Evolutionary conservation across 179 eudicot species (phyloP), one percentile per base, ranked within the genome.

Genomic region (Spinacia oleracea): DNA sequence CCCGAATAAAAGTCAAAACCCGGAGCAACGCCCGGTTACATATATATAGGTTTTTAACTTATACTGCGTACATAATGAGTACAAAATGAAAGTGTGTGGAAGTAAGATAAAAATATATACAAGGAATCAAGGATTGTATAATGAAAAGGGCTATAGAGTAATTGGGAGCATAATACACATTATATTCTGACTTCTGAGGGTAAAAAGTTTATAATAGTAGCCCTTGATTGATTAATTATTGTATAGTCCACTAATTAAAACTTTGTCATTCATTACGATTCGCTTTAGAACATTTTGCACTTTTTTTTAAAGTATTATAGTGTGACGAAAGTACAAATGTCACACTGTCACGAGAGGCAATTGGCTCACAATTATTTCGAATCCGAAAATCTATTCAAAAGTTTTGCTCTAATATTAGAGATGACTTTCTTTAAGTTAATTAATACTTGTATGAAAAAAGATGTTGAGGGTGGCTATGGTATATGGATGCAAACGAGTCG

Each of bases 211-310:
- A 51, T 73, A 16, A 72, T 25, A 43, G 50, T 71, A 0, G 55
- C 72, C 62, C 55, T 73, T 38, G 76, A 72, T 79, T 63, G 72
- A 50, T 42, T 25, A 79, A 79, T 76, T 10, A 76, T 76, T 32
- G 56, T 50, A 20, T 62, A 79, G 35, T 62, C 45, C 72, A 63
- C 72, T 60, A 75, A 72, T 72, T 62, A 12, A 40, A 12, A 79
- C 51, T 68, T 72, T 78, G 64, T 46, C 14, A 42, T 16, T 60
- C 72, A 72, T 46, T 70, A 71, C 75, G 45, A 78, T 46, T 63
- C 77, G 51, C 81, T 15, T 63, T 74, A 42, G 65, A 73, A 67
- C 82, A 73, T 27, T 60, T 79, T 64, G 31, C 27, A 48, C 70
- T 74, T 79, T 79, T 79, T 79, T 43, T 14, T 73, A 63, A 72